Evolutionary conservation across 352 stramenopile genomes (phyloP).

Genomic region (Globisporangium megalacanthum): DNA sequence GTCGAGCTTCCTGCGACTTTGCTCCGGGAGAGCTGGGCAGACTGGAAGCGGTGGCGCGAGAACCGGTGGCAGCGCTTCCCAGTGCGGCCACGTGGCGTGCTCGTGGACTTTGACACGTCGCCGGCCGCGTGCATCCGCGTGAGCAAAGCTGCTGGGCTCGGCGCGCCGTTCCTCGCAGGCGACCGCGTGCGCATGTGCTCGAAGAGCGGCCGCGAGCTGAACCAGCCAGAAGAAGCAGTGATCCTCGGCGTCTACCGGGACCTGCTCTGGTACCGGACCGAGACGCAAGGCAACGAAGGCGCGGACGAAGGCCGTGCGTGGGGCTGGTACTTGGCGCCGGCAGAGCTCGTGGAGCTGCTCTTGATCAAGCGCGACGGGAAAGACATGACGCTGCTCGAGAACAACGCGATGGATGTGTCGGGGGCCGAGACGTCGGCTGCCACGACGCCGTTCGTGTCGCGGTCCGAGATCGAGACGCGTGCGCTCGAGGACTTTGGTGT

Average conservation of each 20-base stretch:
- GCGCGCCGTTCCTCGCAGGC: slow-evolving; percentile 87
- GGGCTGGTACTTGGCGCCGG: slow-evolving; percentile 95
- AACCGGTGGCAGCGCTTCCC: slow-evolving; percentile 80
- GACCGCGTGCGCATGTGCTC: slow-evolving; percentile 93
- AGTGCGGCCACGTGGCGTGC: slow-evolving; percentile 81
- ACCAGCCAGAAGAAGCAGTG: slow-evolving; percentile 95
- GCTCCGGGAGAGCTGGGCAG: slow-evolving; percentile 65
- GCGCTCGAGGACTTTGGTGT: slow-evolving; percentile 43
- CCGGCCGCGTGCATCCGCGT: slow-evolving; percentile 84
- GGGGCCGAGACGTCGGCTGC: slow-evolving; percentile 28
- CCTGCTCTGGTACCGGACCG: slow-evolving; percentile 93
- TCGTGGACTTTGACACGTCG: slow-evolving; percentile 93
- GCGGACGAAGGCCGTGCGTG: slow-evolving; percentile 89
- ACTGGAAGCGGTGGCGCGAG: slow-evolving; percentile 84
- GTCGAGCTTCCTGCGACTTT: slow-evolving; percentile 54
- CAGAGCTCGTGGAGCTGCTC: slow-evolving; percentile 84
- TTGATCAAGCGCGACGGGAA: slow-evolving; percentile 76
- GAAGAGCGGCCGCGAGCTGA: slow-evolving; percentile 92
- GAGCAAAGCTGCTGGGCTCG: slow-evolving; percentile 86
- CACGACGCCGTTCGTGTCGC: slow-evolving; percentile 34
- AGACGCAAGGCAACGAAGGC: slow-evolving; percentile 96
- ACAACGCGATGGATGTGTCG: slow-evolving; percentile 63
- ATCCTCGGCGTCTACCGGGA: slow-evolving; percentile 92
- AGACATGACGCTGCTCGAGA: slow-evolving; percentile 84
- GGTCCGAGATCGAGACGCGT: slow-evolving; percentile 40